Percentiles rank a stretch among this genome's conserved stretches.
Conservation (phyloP, 139 green algal species). For the Pedinophyceae sp. region DNA sequence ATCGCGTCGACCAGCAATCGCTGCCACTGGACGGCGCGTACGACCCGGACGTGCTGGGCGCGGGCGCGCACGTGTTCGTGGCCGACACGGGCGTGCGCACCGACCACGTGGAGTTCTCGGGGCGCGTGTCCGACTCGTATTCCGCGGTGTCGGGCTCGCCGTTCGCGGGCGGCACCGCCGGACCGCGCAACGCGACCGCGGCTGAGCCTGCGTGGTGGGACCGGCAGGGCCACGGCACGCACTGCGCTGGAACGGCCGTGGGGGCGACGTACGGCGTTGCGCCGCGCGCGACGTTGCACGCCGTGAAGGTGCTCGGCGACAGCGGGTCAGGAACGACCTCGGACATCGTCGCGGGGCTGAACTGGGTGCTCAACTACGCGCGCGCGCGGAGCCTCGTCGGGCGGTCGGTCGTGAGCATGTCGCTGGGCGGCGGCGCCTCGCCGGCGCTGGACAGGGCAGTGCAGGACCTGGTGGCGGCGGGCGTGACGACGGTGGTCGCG, state of each 20-base stretch:
- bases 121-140: constrained; percentile 1
- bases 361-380: constrained; percentile 2
- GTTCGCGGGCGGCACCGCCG: too few species aligned
- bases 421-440: constrained; percentile 3
- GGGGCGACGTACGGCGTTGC: constrained; percentile 5
- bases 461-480: constrained; percentile 4
- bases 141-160: too few species aligned
- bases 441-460: constrained; percentile 2
- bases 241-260: constrained; percentile 8
- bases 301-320: constrained; percentile 2
- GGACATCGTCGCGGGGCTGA: constrained; percentile 1
- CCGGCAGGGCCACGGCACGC: constrained; percentile 8
- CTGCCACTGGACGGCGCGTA: constrained; percentile 7
- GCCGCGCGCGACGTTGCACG: constrained; percentile 6
- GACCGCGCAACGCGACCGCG: not conserved
- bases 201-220: constrained; percentile 1
- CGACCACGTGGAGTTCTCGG: constrained; percentile 8
- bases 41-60: not conserved
- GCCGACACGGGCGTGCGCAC: constrained; percentile 1
- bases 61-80: constrained; percentile 6
- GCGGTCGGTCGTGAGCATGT: constrained; percentile 11
- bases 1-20: constrained; percentile 6
- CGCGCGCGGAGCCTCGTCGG: not conserved
- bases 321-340: constrained; percentile 3
- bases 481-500: constrained; percentile 6